phyloP scores from a whole-genome alignment of 75 land plant genomes.

The Larix kaempferi region DNA sequence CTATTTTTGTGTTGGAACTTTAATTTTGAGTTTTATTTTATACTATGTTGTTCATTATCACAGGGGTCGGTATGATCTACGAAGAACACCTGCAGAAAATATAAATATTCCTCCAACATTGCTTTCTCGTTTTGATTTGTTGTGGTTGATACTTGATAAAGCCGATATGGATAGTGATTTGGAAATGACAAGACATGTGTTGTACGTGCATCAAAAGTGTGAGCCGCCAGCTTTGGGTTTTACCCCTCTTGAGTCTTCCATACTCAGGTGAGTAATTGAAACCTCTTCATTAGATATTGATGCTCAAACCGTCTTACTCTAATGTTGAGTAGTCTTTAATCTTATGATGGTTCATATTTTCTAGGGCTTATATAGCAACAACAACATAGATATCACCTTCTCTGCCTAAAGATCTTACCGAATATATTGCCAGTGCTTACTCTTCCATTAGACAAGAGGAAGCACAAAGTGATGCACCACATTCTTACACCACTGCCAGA shows the following conservation, averaged over 20 bases:
- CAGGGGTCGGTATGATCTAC: conserved; percentile 97
- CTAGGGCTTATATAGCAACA: conserved; percentile 86
- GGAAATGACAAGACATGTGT: conserved; percentile 90
- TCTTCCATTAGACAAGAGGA: conserved; percentile 89
- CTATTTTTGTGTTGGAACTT: background rate
- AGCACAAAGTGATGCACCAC: conserved; percentile 82
- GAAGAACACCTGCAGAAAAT: conserved; percentile 98
- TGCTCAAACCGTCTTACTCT: background rate
- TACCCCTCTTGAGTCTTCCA: conserved; percentile 78
- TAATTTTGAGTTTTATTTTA: background rate
- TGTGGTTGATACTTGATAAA: conserved; percentile 91
- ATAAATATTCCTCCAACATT: conserved; percentile 97
- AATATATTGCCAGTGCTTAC: conserved; percentile 91
- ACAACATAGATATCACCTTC: conserved; percentile 69
- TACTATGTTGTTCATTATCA: background rate
- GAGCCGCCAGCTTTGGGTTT: conserved; percentile 87
- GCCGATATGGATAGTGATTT: conserved; percentile 94
- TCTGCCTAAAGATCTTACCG: conserved; percentile 74
- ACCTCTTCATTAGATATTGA: background rate
- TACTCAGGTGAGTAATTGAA: conserved; percentile 54
- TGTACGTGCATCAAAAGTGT: conserved; percentile 78
- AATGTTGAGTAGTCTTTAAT: background rate
- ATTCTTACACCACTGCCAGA: conserved; percentile 94
- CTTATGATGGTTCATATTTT: background rate
- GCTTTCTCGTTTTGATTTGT: conserved; percentile 88